A percentile compares a stretch with the other conserved stretches of the same genome.
Conservation (phyloP, 345 rosid genomes). For the Lepidium didymum region DNA sequence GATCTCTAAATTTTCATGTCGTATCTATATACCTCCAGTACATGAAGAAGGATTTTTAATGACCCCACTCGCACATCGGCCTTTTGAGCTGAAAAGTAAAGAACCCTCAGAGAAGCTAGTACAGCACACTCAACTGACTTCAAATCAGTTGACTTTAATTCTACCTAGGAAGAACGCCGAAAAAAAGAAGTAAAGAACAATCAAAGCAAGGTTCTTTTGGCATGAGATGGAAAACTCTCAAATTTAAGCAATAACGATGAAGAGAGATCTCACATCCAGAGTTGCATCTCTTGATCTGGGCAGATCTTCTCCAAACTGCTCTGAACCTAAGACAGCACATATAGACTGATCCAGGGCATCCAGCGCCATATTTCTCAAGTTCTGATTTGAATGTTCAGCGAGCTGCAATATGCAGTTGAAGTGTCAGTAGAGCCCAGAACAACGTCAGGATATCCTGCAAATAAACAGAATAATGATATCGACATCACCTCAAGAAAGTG, state of each 20-base stretch:
- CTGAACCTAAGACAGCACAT: slow-evolving; percentile 87
- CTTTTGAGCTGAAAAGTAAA: slow-evolving; percentile 75
- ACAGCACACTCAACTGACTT: slow-evolving; percentile 77
- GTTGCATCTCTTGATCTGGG: slow-evolving; percentile 34
- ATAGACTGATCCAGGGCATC: slow-evolving; percentile 94
- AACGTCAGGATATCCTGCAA: slow-evolving; percentile 12
- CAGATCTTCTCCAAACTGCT: slow-evolving; percentile 55
- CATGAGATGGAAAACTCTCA: slow-evolving; percentile 3
- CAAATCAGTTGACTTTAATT: slow-evolving; percentile 37
- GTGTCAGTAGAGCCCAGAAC: slow-evolving; percentile 29
- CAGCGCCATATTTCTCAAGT: slow-evolving; percentile 75
- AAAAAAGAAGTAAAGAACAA: slow-evolving; percentile 8
- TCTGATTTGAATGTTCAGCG: slow-evolving; percentile 74
- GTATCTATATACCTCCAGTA: slow-evolving; percentile 61
- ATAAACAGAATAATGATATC: slow-evolving; percentile 13
- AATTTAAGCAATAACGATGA: slow-evolving; percentile 6
- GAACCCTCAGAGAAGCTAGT: slow-evolving; percentile 73
- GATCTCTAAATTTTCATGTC: slow-evolving; percentile 11
- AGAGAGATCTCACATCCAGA: slow-evolving; percentile 51
- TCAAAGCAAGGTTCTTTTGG: slow-evolving; percentile 6
- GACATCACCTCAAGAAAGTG: slow-evolving; percentile 83
- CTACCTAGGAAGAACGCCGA: slow-evolving; percentile 40
- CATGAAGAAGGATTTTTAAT: slow-evolving; percentile 93
- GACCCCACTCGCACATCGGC: slow-evolving; percentile 77
- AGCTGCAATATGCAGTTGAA: slow-evolving; percentile 57